Conservation (phyloP, 176 grass and related monocot genomes). For the Puya raimondii region DNA sequence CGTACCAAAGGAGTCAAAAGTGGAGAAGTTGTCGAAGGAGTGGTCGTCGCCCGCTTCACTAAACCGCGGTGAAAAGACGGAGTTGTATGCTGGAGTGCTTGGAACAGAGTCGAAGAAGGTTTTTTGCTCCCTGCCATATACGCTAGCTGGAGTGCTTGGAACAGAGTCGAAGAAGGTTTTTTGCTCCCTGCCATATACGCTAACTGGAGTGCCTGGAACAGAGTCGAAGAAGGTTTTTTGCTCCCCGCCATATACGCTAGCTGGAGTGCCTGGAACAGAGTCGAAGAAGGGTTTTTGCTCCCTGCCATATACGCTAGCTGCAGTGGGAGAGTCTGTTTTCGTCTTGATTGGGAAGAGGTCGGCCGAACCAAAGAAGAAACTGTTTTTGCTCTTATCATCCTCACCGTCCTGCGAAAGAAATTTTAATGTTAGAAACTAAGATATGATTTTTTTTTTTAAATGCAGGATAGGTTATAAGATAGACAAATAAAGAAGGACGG, state of each 20-base stretch:
- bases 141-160: slow-evolving; percentile 64
- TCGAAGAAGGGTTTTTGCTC: slow-evolving; percentile 71
- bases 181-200: slow-evolving; percentile 13
- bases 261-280: slow-evolving; percentile 64
- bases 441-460: not conserved
- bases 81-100: slow-evolving; percentile 79
- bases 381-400: slow-evolving; percentile 42
- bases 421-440: slow-evolving; percentile 10
- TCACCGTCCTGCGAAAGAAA: slow-evolving; percentile 56
- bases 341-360: slow-evolving; percentile 21
- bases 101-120: slow-evolving; percentile 30
- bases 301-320: slow-evolving; percentile 33
- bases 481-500: not conserved
- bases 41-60: slow-evolving; percentile 77
- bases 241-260: slow-evolving; percentile 24
- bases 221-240: slow-evolving; percentile 19
- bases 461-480: not conserved
- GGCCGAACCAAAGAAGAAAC: slow-evolving; percentile 75
- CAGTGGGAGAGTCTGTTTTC: slow-evolving; percentile 49
- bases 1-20: slow-evolving; percentile 41
- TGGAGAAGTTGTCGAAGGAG: slow-evolving; percentile 73
- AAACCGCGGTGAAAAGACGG: slow-evolving; percentile 72
- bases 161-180: slow-evolving; percentile 21
- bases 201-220: slow-evolving; percentile 60
- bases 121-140: slow-evolving; percentile 6